Evolutionary conservation across 2,329 filamentous ascomycete species (phyloP), one percentile per base, ranked within the genome.

Genomic region (Triangularia setosa): DNA sequence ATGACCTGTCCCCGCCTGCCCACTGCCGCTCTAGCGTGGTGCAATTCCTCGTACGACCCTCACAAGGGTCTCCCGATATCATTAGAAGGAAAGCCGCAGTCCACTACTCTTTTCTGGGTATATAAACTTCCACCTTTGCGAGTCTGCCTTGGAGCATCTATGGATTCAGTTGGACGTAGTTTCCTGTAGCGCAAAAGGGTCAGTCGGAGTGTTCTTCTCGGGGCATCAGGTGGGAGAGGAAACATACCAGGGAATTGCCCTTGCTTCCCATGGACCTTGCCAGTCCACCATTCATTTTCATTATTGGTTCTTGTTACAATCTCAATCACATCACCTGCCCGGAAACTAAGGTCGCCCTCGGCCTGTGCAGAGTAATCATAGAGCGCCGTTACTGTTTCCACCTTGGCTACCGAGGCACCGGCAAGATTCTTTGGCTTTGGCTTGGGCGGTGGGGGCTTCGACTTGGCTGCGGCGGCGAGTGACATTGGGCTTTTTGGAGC

Each of bases 281-380:
- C 95, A 8, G 84, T 89, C 95, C 95, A 99, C 95, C 95, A 99
- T 77, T 99, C 95, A 71, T 99, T 98, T 60, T 92, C 89, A 72
- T 97, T 97, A 67, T 85, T 83, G n/a, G 92, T 96, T 70, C 91
- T 85, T 65, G 83, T 84, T 2, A 95, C 76, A 70, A 99, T 93
- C 76, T 98, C 93, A 72, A 99, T 98, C 4, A 90, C 80, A 67
- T 99, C 95, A 4, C 94, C 93, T 0, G 92, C 87, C 18, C 84
- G 85, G 79, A 99, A 99, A 72, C 91, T 96, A 67, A 99, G 80
- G 75, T 99, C 95, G 2, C 93, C 93, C 68, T 96, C 93, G 1
- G 94, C 93, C 75, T 98, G 93, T 5, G 95, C 95, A 67, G 96
- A 92, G 73, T 96, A 99, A 74, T 98, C 95, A 77, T 97, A 99